Base-by-base conservation (phyloP, 2,329 filamentous ascomycete genomes). In the Sporothrix inflata region DNA sequence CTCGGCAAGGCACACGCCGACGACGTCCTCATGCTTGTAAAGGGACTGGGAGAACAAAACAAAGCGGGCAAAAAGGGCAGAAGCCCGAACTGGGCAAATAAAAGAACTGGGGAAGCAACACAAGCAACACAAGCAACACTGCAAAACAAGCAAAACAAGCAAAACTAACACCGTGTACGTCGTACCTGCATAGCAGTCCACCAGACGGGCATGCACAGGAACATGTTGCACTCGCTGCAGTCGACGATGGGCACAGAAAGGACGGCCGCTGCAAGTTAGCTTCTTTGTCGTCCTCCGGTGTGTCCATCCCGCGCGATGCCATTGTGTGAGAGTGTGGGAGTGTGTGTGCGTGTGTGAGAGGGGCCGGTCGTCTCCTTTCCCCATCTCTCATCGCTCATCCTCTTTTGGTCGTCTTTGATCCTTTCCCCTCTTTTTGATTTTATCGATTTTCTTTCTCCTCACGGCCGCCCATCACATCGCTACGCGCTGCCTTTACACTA, bases 121-220 rank as follows among this genome's bases (percentile, higher is more conserved):
- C n/a, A n/a, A n/a, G 9, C 2, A 60, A 42, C n/a, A 11, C 40
- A 12, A 3, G 40, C 16, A 4, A n/a, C 40, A 42, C 9, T 1
- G 40, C 11, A 11, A 45, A 24, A 19, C 38, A 11, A 11, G 38
- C 5, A 24, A 12, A 12, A 8, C 11, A 49, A 65, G 21, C 12
- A 63, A 42, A 24, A 34, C 6, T 27, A 47, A 47, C 16, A 66
- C 61, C 61, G 61, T 66, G 61, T 66, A 47, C 61, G 40, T 66
- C 49, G 61, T 66, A 47, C 61, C 61, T 66, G 61, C 61, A 66
- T 66, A 66, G 14, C 21, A 11, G 42, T 30, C 60, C 38, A 65
- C 6, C 21, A 24, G 55, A 40, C 11, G 55, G 7, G 1, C 55
- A 61, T 65, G 21, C 38, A 9, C 60, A 40, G 57, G 19, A 61